Percentiles rank a stretch among this genome's conserved stretches.
phyloP scores from a whole-genome alignment of 768 basidiomycete genomes.

The Arthromyces matolae region DNA sequence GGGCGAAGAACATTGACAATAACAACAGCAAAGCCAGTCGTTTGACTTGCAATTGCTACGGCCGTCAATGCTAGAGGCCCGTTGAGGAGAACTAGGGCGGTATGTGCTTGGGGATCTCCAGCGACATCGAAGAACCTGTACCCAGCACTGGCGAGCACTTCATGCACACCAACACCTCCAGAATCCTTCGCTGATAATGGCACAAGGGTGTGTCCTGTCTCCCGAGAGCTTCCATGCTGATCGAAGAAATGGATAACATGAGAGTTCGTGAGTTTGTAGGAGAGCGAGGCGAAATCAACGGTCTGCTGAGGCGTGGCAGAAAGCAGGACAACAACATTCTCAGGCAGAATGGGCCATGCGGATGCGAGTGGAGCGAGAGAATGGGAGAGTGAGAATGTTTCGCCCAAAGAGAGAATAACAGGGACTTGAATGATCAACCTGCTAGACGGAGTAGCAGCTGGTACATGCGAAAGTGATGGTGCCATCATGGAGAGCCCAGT shows the following conservation, averaged over 20 bases:
- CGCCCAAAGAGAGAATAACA: constrained; percentile 60
- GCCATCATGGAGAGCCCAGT: constrained; percentile 83
- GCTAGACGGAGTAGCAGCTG: constrained; percentile 54
- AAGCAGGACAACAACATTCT: constrained; percentile 67
- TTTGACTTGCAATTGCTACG: constrained; percentile 43
- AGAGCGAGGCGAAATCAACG: constrained; percentile 67
- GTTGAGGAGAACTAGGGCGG: constrained; percentile 70
- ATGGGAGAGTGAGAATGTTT: constrained; percentile 70
- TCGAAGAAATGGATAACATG: constrained; percentile 92
- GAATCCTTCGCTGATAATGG: constrained; percentile 32
- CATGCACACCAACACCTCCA: constrained; percentile 33
- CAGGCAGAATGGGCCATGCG: constrained; percentile 56
- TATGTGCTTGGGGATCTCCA: constrained; percentile 60
- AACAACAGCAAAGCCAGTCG: constrained; percentile 58
- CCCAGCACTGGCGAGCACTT: constrained; percentile 53
- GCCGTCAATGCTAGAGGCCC: constrained; percentile 69
- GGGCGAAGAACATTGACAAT: constrained; percentile 79
- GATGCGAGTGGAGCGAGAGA: constrained; percentile 67
- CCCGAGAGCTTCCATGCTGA: constrained; percentile 75
- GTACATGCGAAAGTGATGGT: constrained; percentile 70
- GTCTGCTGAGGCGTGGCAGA: constrained; percentile 85
- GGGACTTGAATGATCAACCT: constrained; percentile 85
- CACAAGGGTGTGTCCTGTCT: constrained; percentile 55
- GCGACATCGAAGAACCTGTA: constrained; percentile 75
- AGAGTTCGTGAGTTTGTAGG: constrained; percentile 62